Evolutionary conservation across 768 basidiomycete genomes (phyloP).

Genomic region (Boletales sp.): DNA sequence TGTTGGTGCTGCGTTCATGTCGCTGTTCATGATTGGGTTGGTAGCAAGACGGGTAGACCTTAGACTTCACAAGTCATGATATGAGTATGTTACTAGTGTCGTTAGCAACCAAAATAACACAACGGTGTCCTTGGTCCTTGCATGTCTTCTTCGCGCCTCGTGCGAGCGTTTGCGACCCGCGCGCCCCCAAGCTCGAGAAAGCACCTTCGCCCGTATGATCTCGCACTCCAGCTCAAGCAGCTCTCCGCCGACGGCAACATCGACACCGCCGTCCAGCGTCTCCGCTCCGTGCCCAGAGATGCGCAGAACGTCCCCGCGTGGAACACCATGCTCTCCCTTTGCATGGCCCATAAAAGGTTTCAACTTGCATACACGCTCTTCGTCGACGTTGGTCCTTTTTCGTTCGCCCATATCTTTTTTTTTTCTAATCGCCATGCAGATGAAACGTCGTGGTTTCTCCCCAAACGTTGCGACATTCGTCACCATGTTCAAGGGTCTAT

Average conservation of each 20-base stretch:
- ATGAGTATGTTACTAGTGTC: not conserved
- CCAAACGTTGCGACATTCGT: constrained; percentile 66
- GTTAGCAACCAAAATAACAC: too few relatives aligned
- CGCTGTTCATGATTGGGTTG: constrained; percentile 54
- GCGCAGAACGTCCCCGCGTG: constrained; percentile 74
- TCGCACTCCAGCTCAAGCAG: constrained; percentile 56
- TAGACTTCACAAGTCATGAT: constrained; percentile 40
- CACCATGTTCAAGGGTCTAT: constrained; percentile 65
- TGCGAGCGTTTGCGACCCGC: constrained; percentile 5
- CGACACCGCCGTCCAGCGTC: constrained; percentile 58
- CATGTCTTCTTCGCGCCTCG: not conserved
- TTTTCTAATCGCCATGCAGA: constrained; percentile 40
- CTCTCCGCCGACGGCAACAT: constrained; percentile 53
- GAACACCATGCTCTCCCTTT: constrained; percentile 74
- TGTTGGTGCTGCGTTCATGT: constrained; percentile 67
- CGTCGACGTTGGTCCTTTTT: constrained; percentile 51
- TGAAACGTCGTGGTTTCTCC: constrained; percentile 79
- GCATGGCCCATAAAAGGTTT: constrained; percentile 53
- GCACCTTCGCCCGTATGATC: constrained; percentile 59
- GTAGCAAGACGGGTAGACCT: constrained; percentile 50
- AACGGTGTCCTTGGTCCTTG: not conserved
- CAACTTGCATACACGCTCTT: constrained; percentile 64
- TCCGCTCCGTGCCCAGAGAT: constrained; percentile 68
- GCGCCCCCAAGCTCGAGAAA: constrained; percentile 3
- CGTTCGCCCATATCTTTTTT: constrained; percentile 12